A percentile compares a stretch with the other conserved stretches of the same genome.
Evolutionary conservation across 768 basidiomycete species (phyloP).

Genomic region (Phanerochaete sordida): DNA sequence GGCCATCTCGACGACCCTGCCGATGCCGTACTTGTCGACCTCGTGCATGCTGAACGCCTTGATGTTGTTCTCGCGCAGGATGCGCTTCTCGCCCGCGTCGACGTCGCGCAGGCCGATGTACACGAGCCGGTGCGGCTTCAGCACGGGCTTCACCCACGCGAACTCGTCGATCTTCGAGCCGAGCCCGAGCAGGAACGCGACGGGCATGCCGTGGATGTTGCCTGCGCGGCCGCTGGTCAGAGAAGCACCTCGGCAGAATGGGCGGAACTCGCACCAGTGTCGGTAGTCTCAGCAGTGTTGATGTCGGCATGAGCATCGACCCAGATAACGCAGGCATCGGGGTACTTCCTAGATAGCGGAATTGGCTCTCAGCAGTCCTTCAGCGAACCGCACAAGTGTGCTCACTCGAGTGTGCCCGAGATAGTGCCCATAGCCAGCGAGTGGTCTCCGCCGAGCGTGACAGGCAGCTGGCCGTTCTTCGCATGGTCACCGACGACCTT

Average conservation of each 20-base stretch:
- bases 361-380: not conserved
- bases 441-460: constrained; percentile 96
- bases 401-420: constrained; percentile 78
- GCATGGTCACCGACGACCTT: constrained; percentile 71
- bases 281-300: constrained; percentile 84
- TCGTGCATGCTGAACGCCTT: constrained; percentile 64
- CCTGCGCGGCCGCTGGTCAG: constrained; percentile 37
- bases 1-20: constrained; percentile 94
- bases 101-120: constrained; percentile 97
- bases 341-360: constrained; percentile 48
- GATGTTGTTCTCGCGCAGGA: constrained; percentile 84
- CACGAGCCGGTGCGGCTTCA: constrained; percentile 77
- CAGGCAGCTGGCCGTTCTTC: constrained; percentile 73
- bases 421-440: constrained; percentile 96
- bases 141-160: constrained; percentile 57
- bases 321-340: constrained; percentile 90
- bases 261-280: constrained; percentile 44
- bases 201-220: constrained; percentile 97
- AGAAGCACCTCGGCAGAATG: not conserved
- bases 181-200: constrained; percentile 81
- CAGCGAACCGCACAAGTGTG: not conserved
- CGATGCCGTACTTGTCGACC: constrained; percentile 81
- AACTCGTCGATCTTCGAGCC: constrained; percentile 39
- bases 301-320: constrained; percentile 97
- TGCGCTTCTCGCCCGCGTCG: constrained; percentile 82